Base-by-base conservation (phyloP, 2,329 filamentous ascomycete genomes). In the Pseudopithomyces chartarum region DNA sequence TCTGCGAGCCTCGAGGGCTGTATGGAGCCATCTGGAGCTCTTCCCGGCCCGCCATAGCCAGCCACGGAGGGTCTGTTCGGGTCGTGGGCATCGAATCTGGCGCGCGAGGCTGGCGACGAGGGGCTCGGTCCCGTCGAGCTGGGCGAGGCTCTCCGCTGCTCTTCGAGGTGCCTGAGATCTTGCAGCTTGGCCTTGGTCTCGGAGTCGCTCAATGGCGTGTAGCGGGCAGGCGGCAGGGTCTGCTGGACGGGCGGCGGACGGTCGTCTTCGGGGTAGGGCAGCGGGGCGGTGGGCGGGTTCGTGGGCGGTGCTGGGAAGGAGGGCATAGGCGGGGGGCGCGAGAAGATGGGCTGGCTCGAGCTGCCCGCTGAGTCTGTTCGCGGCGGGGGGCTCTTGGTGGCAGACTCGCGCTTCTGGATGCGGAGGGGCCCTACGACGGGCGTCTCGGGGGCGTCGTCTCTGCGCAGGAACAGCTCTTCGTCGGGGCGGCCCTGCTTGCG, bases 341-440 rank as follows among this genome's bases (percentile, higher is more conserved):
- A 74, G 65, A 75, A 76, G 42, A 64, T 65, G 11, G 71, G 60
- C 59, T 71, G 68, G 56, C 61, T 73, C 33, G 69, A 89, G 78
- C 87, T 90, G 54, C 87, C 89, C 54, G 89, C 87, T 83, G 72
- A 91, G 87, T 77, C 67, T 70, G 74, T 69, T 68, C 68, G 81
- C 48, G 84, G 85, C 66, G 86, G 85, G 45, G 77, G 78, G 56
- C 77, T 74, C 64, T 69, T 78, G 47, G 82, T 79, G 26, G 36
- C 77, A 67, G 48, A 78, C 69, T 87, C 85, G 55, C 88, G 87
- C 76, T 96, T 96, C 80, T 88, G 89, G 74, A 96, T 96, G 70
- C 91, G 87, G 77, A 97, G 78, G 58, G 92, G 92, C 68, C 90
- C 90, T 65, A 96, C 85, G 17, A 90, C 91, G 56, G 92, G 90